Evolutionary conservation across 306 rosid genomes (phyloP), one percentile per base, ranked within the genome.

Genomic region (Lathyrus sativus): DNA sequence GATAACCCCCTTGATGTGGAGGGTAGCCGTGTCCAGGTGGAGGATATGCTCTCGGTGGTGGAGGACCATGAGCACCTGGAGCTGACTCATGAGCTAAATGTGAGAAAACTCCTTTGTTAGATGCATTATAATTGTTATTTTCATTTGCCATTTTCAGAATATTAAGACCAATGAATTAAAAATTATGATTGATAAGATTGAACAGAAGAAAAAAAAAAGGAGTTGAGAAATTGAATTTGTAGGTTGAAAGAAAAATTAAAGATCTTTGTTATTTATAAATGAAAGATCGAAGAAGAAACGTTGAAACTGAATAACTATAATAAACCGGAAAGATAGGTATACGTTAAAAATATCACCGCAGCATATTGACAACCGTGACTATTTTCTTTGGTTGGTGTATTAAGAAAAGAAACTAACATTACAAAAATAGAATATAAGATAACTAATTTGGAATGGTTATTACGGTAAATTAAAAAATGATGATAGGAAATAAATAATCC

Each of bases 141-240:
- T 95, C 98, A 74, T 88, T 96, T 75, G 86, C 92, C 98, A 91
- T 91, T 37, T 74, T 67, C 74, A 69, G 38, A 50, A 18, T 9
- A 12, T 9, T 3, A 18, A 6, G 19, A 51, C 58, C n/a, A 19
- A 48, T 48, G 54, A 48, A 48, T 13, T 17, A 44, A 44, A 4
- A 13, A 43, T 44, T 44, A 5, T 44, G 5, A 31, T 31, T 31
- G 35, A n/a, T n/a, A n/a, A n/a, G n/a, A n/a, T n/a, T n/a, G n/a
- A n/a, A 0, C 5, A 33, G 6, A 19, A 9, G 12, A 4, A 3
- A 12, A 49, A n/a, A n/a, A 8, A 24, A 49, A 5, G 48, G 2
- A 11, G 18, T 1, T 18, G 33, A 53, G 33, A 53, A 19, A 22
- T 22, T 53, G 59, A 50, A 15, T 17, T 3, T 7, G 11, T 7